Percentiles rank a stretch among this genome's conserved stretches.
phyloP scores from a whole-genome alignment of 805 yeast species.

The Metschnikowia cubensis region DNA sequence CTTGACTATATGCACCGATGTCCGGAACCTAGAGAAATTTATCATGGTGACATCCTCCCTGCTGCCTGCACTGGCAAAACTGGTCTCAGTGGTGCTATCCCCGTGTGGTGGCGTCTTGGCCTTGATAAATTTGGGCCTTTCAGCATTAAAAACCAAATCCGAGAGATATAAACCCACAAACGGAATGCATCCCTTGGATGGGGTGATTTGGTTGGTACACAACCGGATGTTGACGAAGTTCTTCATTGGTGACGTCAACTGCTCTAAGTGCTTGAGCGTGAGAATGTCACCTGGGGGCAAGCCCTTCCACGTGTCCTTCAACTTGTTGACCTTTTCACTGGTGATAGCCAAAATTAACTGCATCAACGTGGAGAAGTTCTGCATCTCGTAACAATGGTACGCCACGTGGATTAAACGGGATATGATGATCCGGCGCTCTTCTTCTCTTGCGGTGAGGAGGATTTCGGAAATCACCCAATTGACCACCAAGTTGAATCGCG shows the following conservation, averaged over 20 bases:
- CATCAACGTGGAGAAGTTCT: slow-evolving; percentile 83
- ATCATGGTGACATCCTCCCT: slow-evolving; percentile 43
- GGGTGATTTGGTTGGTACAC: slow-evolving; percentile 55
- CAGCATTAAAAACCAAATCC: slow-evolving; percentile 74
- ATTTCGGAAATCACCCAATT: slow-evolving; percentile 93
- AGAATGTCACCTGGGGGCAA: slow-evolving; percentile 70
- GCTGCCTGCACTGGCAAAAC: slow-evolving; percentile 6
- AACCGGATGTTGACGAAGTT: slow-evolving; percentile 68
- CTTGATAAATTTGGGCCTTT: slow-evolving; percentile 48
- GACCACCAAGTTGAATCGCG: slow-evolving; percentile 83
- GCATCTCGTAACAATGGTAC: slow-evolving; percentile 62
- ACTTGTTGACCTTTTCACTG: slow-evolving; percentile 54
- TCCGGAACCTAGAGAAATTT: slow-evolving; percentile 74
- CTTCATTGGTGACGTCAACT: slow-evolving; percentile 66
- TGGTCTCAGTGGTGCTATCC: neutral
- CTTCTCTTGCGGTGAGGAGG: slow-evolving; percentile 57
- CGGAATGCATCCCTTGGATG: slow-evolving; percentile 79
- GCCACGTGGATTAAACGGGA: slow-evolving; percentile 88
- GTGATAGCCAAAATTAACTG: slow-evolving; percentile 81
- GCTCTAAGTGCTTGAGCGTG: slow-evolving; percentile 63
- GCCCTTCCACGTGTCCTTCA: slow-evolving; percentile 69
- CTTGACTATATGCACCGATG: slow-evolving; percentile 72
- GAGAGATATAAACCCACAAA: slow-evolving; percentile 82
- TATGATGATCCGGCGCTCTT: slow-evolving; percentile 63
- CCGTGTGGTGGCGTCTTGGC: slow-evolving; percentile 3